Base-by-base conservation (phyloP, 805 yeast genomes). In the Myxozyma monticola region DNA sequence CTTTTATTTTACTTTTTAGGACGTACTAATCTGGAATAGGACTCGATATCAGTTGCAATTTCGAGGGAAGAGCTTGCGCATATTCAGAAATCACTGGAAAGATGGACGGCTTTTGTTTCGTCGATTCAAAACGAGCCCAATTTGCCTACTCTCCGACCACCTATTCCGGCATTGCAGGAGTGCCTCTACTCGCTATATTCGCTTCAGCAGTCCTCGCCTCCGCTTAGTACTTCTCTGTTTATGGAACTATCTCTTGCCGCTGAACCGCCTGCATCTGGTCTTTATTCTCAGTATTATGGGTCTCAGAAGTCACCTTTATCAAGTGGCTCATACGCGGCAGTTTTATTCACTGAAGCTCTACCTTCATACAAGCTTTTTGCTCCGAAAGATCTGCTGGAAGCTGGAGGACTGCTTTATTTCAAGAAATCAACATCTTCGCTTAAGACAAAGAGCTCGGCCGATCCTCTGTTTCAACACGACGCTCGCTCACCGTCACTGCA, bases 1-100 rank as follows among this genome's bases (percentile, higher is more conserved):
- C 12, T 20, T 20, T 2, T 15, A 8, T 18, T 14, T 9, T 15
- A 3, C 21, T 4, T 2, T 1, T 4, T 21, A 28, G 14, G 12
- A 28, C 6, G n/a, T 17, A n/a, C n/a, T n/a, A n/a, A n/a, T n/a
- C n/a, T n/a, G n/a, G n/a, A n/a, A 1, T n/a, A 39, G 49, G 39
- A 36, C n/a, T 43, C 44, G n/a, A 60, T 69, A 15, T 71, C 74
- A 21, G 67, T 83, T 43, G 71, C 72, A 50, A 83, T 81, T 42
- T 77, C 85, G 55, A 86, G 83, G 51, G 76, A 79, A 39, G 78
- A 82, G 51, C 78, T 87, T 57, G 82, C 78, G 59, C 76, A 87
- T 42, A 80, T 89, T 3, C 76, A 79, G 50, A 81, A 83, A 45
- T 84, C 95, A 0, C 81, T 88, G 62, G 79, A 76, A 48, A 80